phyloP scores from a whole-genome alignment of 805 yeast species.

The Kregervanrija pseudodelftensis region DNA sequence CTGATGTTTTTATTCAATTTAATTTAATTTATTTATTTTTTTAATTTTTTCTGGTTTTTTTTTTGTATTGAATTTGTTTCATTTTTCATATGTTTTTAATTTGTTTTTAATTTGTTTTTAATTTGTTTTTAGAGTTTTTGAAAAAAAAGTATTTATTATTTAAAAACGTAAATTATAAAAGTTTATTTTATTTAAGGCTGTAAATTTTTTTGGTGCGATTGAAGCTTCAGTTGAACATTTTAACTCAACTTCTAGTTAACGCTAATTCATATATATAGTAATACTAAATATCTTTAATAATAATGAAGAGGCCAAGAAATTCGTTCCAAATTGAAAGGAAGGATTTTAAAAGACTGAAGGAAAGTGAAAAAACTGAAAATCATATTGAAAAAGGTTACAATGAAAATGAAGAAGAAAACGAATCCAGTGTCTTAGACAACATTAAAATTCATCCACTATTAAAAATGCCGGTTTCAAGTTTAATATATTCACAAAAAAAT shows the following conservation, averaged over 20 bases:
- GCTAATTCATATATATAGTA: too few species aligned
- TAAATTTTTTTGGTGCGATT: too few species aligned
- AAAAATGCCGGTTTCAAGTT: constrained; percentile 3
- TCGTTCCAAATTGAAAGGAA: too few species aligned
- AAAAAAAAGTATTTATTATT: too few species aligned
- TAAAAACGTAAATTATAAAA: too few species aligned
- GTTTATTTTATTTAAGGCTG: too few species aligned
- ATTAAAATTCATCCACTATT: constrained; percentile 27
- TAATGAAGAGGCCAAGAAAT: neutral
- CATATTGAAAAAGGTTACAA: neutral
- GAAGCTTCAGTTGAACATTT: too few species aligned
- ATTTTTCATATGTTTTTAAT: too few species aligned
- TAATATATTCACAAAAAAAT: constrained; percentile 3
- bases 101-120: too few species aligned
- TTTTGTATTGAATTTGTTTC: neutral
- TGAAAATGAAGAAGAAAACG: constrained; percentile 1
- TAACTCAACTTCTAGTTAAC: too few species aligned
- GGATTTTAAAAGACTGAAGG: too few species aligned
- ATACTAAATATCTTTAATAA: neutral
- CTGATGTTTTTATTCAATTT: constrained; percentile 4
- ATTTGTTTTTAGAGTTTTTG: too few species aligned
- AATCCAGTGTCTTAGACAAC: constrained; percentile 12
- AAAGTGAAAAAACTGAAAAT: neutral
- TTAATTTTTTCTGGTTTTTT: neutral
- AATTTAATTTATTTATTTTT: neutral